Evolutionary conservation across 805 yeast species (phyloP), one percentile per base, ranked within the genome.

Genomic region (Torulaspora gathmanii): DNA sequence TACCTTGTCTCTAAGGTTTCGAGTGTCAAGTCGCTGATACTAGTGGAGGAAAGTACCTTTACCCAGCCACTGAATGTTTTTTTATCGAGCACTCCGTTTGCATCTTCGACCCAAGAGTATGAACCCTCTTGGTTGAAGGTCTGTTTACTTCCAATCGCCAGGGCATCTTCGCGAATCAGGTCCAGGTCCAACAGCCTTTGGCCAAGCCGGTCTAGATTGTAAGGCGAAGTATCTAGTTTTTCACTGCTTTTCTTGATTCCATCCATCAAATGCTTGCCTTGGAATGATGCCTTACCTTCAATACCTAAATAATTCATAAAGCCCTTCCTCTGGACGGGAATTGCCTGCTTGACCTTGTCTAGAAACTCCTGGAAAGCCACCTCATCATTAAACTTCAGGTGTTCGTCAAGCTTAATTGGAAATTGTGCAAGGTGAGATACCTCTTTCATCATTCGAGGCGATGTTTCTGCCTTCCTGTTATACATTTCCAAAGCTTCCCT

Each of bases 121-220:
- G 42, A 46, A 11, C 37, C 45, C 3, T 48, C 46, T 19, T 28
- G 30, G 13, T 46, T 36, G 41, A 50, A 54, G 20, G 19, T 29
- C 17, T 27, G 31, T 15, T 36, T 42, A 20, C 38, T 31, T 16
- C 33, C 33, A 13, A 30, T 28, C 26, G 31, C 26, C 23, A 37
- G 7, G 25, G 33, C 10, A 31, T 26, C 38, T 3, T 28, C 40
- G 7, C 33, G 37, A 10, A 43, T 26, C 22, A 43, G 6, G n/a
- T 33, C 33, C 29, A 36, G 16, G 11, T 33, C 33, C 13, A 43
- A 13, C 19, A 43, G 13, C n/a, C 11, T 25, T 43, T 68, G 70
- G 1, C 70, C 70, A 22, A 68, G 47, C 27, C 61, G 55, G 42
- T 68, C 68, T n/a, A 62, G 30, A 28, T 64, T 63, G 12, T 46